Percentiles rank a stretch among this genome's conserved stretches.
Conservation (phyloP, 2,329 filamentous ascomycete genomes). For the Trichoderma endophyticum region DNA sequence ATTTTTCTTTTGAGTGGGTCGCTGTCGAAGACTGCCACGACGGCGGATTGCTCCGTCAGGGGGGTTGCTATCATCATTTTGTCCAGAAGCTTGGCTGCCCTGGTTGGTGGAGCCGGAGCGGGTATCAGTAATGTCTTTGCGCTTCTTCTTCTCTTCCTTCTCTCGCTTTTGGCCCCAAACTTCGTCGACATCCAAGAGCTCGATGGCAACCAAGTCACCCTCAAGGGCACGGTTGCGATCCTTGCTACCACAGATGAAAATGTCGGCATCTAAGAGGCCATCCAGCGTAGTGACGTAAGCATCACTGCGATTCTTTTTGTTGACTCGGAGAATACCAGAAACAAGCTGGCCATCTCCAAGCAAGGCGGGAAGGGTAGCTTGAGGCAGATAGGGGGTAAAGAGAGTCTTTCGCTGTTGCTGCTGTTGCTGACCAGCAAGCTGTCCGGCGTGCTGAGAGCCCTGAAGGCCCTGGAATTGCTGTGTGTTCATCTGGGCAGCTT, state of each 20-base stretch:
- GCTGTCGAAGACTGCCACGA: constrained; percentile 90
- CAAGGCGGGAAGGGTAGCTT: constrained; percentile 87
- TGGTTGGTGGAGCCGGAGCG: constrained; percentile 73
- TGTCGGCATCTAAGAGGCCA: constrained; percentile 85
- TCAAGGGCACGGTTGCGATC: constrained; percentile 96
- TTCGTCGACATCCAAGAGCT: constrained; percentile 95
- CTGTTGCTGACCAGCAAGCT: constrained; percentile 62
- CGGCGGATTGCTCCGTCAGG: constrained; percentile 84
- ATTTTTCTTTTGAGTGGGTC: constrained; percentile 99
- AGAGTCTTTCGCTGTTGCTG: constrained; percentile 96
- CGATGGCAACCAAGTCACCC: constrained; percentile 91
- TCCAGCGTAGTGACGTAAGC: constrained; percentile 95
- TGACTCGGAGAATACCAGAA: constrained; percentile 92
- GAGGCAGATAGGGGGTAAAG: constrained; percentile 95
- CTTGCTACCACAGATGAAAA: constrained; percentile 99
- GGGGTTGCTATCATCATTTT: constrained; percentile 59
- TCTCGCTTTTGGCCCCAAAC: constrained; percentile 99
- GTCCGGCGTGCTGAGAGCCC: constrained; percentile 70
- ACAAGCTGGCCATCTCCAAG: constrained; percentile 91
- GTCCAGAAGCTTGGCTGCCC: constrained; percentile 60
- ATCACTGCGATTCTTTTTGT: constrained; percentile 99
- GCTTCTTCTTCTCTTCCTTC: constrained; percentile 99
- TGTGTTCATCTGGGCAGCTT: constrained; percentile 79
- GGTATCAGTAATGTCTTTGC: constrained; percentile 96
- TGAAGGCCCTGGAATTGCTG: constrained; percentile 68